Percentiles rank a stretch among this genome's conserved stretches.
Evolutionary conservation across 2,329 filamentous ascomycete species (phyloP).

Genomic region (Colletotrichum falcatum): DNA sequence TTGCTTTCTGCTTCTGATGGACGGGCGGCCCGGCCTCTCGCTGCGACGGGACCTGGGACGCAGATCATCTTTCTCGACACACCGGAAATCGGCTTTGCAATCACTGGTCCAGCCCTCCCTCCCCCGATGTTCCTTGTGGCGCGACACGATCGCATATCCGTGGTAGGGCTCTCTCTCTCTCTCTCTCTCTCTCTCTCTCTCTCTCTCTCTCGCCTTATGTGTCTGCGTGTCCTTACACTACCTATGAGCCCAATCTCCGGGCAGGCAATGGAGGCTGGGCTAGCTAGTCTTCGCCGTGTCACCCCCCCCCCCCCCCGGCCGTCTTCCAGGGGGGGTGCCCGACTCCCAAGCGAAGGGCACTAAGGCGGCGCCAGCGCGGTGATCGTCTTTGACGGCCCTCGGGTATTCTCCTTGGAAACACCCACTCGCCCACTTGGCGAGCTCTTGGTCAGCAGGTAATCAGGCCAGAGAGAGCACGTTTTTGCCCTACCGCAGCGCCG

Average conservation of each 20-base stretch:
- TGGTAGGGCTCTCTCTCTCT: no score
- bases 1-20: no score
- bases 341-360: slow-evolving; percentile 30
- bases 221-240: not conserved
- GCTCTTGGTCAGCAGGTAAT: slow-evolving; percentile 24
- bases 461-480: no score
- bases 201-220: no score
- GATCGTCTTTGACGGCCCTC: slow-evolving; percentile 31
- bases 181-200: no score
- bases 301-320: no score
- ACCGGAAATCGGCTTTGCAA: slow-evolving; percentile 4
- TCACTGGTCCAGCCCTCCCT: slow-evolving; percentile 15
- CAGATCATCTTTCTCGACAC: slow-evolving; percentile 7
- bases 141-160: not conserved
- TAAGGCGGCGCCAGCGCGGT: slow-evolving; percentile 27
- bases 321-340: not conserved
- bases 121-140: slow-evolving; percentile 9
- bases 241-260: slow-evolving; percentile 27
- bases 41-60: slow-evolving; percentile 6
- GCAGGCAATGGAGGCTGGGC: slow-evolving; percentile 14
- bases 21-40: slow-evolving; percentile 14
- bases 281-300: not conserved
- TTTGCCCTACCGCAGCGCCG: slow-evolving; percentile 10
- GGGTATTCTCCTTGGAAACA: slow-evolving; percentile 35
- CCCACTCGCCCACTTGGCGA: slow-evolving; percentile 7